phyloP scores from a whole-genome alignment of 2,329 filamentous ascomycete genomes.

The Ceratocystis papillata region DNA sequence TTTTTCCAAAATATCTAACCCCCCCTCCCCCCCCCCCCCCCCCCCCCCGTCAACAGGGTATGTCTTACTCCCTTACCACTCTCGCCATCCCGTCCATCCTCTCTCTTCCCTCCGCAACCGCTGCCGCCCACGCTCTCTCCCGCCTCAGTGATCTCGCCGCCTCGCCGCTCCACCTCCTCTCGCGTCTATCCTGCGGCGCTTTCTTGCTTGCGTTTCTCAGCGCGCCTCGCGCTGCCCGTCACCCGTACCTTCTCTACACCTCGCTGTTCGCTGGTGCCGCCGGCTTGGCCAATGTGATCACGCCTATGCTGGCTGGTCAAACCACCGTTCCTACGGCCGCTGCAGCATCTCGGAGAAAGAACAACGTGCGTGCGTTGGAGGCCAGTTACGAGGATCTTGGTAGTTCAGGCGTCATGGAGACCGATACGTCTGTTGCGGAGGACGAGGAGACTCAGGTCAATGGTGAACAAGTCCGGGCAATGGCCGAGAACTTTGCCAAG shows the following conservation, averaged over 20 bases:
- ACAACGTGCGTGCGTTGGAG: conserved; percentile 42
- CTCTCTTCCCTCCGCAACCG: conserved; percentile 62
- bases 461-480: conserved; percentile 50
- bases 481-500: conserved; percentile 46
- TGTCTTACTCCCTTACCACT: conserved; percentile 73
- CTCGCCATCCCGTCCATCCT: conserved; percentile 72
- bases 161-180: conserved; percentile 55
- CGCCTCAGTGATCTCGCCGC: conserved; percentile 54
- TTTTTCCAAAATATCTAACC: no score
- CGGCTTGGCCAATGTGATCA: conserved; percentile 41
- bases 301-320: conserved; percentile 36
- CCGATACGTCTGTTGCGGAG: conserved; percentile 32
- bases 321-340: conserved; percentile 25
- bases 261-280: conserved; percentile 57
- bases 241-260: conserved; percentile 87
- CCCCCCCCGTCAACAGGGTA: conserved; percentile 56
- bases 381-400: conserved; percentile 60
- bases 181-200: conserved; percentile 56
- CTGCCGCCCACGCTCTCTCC: conserved; percentile 59
- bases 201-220: conserved; percentile 68
- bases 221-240: conserved; percentile 62
- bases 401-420: conserved; percentile 34
- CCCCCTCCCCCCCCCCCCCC: no score
- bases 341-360: not conserved
- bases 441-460: conserved; percentile 42